Percentiles rank a stretch among this genome's conserved stretches.
These are phyloP conservation scores for Meyerozyma smithsonii DNA, from an alignment of 1,139 yeast genomes.

Conservation along the genomic window DNA sequence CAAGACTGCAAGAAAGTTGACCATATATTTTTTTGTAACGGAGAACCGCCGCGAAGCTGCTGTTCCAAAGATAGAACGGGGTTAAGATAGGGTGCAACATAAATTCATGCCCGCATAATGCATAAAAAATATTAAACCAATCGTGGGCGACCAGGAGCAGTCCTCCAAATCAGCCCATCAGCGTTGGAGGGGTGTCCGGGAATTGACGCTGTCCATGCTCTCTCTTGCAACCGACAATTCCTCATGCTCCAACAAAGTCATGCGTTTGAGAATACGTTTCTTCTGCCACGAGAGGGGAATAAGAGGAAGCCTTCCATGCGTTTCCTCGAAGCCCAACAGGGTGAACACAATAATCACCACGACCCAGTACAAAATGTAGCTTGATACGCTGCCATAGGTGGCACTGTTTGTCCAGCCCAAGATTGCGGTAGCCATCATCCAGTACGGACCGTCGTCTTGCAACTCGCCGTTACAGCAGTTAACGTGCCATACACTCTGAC, in stretches of 20 bases:
- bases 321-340: slow-evolving; percentile 46
- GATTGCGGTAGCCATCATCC: slow-evolving; percentile 44
- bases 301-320: slow-evolving; percentile 54
- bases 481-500: slow-evolving; percentile 41
- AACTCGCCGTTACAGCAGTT: slow-evolving; percentile 41
- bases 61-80: too few relatives aligned
- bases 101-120: too few relatives aligned
- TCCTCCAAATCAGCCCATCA: background rate
- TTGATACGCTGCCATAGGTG: slow-evolving; percentile 40
- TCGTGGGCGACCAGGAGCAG: background rate
- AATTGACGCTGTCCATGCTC: slow-evolving; percentile 24
- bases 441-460: slow-evolving; percentile 37
- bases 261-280: slow-evolving; percentile 49
- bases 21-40: too few relatives aligned
- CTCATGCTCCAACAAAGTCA: slow-evolving; percentile 13
- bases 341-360: slow-evolving; percentile 21
- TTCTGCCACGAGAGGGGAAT: slow-evolving; percentile 60
- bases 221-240: slow-evolving; percentile 12
- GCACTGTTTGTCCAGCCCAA: slow-evolving; percentile 50
- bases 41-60: too few relatives aligned
- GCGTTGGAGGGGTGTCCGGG: slow-evolving; percentile 19
- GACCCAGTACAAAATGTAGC: slow-evolving; percentile 36
- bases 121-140: background rate
- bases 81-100: too few relatives aligned
- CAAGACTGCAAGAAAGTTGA: too few relatives aligned